Conservation (phyloP, 2,329 filamentous ascomycete species). For the Scortechinia acanthostroma region DNA sequence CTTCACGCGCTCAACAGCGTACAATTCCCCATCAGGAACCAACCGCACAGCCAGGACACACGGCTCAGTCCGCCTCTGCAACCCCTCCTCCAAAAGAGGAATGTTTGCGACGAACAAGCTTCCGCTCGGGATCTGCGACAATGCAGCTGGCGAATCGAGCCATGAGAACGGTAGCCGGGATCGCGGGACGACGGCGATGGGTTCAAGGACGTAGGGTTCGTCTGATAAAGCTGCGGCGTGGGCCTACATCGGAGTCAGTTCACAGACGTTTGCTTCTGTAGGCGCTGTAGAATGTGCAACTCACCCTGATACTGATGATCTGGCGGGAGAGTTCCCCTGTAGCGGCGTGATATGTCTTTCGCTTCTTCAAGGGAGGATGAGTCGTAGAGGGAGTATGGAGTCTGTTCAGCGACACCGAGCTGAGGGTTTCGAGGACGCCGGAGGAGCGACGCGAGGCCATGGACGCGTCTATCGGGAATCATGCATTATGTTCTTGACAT, state of each 20-base stretch:
- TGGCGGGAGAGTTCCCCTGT: slow-evolving; percentile 15
- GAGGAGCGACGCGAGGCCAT: slow-evolving; percentile 23
- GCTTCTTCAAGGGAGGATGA: slow-evolving; percentile 18
- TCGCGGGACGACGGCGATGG: slow-evolving; percentile 23
- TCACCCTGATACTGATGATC: background rate
- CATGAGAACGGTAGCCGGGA: slow-evolving; percentile 24
- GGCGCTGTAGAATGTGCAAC: background rate
- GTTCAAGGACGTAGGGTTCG: slow-evolving; percentile 19
- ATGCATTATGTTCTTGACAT: too few relatives aligned
- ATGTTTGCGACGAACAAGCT: slow-evolving; percentile 26
- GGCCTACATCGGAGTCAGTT: slow-evolving; percentile 15
- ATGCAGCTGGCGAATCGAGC: slow-evolving; percentile 19
- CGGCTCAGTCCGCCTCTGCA: slow-evolving; percentile 12
- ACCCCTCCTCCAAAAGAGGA: slow-evolving; percentile 18
- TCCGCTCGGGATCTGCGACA: slow-evolving; percentile 17
- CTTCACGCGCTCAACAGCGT: slow-evolving; percentile 27
- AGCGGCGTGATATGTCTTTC: slow-evolving; percentile 15
- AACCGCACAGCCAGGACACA: slow-evolving; percentile 21
- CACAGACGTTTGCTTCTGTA: background rate
- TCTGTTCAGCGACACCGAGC: slow-evolving; percentile 18
- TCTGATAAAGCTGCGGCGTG: slow-evolving; percentile 21
- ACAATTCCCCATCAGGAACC: slow-evolving; percentile 17
- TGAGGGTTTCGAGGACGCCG: slow-evolving; percentile 20
- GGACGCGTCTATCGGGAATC: slow-evolving; percentile 13
- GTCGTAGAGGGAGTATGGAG: slow-evolving; percentile 11